A percentile compares a stretch with the other conserved stretches of the same genome.
These are phyloP conservation scores for Paracorniculantispora psalliotae DNA, from an alignment of 2,329 filamentous ascomycete genomes.

Conservation along the genomic window DNA sequence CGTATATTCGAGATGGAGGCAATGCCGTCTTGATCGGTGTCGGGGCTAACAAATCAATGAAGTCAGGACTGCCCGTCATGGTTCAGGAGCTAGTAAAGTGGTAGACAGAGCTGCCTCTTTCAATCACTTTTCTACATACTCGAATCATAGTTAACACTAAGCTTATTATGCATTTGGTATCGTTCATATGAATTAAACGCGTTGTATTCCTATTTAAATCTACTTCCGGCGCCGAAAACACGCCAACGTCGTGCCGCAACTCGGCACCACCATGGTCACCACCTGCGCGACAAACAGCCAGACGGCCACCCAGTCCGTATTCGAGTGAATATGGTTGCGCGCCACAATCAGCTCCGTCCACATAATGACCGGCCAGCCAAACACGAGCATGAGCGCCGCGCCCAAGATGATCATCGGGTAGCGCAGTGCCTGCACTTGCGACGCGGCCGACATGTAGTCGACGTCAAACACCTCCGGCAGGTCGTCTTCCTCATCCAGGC, in stretches of 20 bases:
- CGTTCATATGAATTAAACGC: neutral
- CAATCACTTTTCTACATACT: too few species aligned
- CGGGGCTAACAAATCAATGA: constrained; percentile 37
- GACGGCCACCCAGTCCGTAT: constrained; percentile 16
- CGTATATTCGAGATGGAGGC: constrained; percentile 39
- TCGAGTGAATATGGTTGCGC: constrained; percentile 16
- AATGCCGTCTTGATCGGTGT: constrained; percentile 40
- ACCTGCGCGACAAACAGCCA: constrained; percentile 17
- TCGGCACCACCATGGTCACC: constrained; percentile 13
- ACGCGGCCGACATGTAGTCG: neutral
- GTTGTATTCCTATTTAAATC: neutral
- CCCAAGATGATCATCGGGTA: constrained; percentile 16
- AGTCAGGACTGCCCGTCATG: constrained; percentile 19
- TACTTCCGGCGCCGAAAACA: neutral
- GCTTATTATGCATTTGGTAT: too few species aligned
- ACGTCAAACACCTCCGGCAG: neutral
- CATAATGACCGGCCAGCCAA: constrained; percentile 16
- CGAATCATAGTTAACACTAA: too few species aligned
- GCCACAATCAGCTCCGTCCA: constrained; percentile 18
- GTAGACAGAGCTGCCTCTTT: constrained; percentile 3
- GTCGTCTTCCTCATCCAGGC: constrained; percentile 3
- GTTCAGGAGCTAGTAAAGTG: constrained; percentile 21
- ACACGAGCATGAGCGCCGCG: constrained; percentile 13
- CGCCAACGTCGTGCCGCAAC: constrained; percentile 1
- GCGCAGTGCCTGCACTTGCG: constrained; percentile 7